These are phyloP conservation scores for Cryptosporidium ubiquitum DNA, from an alignment of 169 alveolate species.

Conservation along the genomic window DNA sequence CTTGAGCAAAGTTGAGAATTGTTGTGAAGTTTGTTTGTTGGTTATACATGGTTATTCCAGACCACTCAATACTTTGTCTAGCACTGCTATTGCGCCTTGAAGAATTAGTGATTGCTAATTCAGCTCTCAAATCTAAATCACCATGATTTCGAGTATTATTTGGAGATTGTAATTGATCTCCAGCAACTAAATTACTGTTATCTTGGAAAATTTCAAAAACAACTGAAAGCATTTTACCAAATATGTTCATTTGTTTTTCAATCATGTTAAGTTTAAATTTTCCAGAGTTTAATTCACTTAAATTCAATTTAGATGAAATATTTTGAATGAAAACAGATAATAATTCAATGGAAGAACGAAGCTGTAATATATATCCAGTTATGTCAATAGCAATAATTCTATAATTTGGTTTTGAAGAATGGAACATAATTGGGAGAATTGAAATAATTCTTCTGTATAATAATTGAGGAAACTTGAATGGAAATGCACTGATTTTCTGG, in stretches of 20 bases:
- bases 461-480: conserved; percentile 63
- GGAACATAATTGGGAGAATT: conserved; percentile 46
- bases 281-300: not conserved
- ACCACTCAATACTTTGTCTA: conserved; percentile 74
- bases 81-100: conserved; percentile 62
- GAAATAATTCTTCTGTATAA: conserved; percentile 52
- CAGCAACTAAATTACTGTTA: not conserved
- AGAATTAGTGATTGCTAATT: not conserved
- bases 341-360: conserved; percentile 24
- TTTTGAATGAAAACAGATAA: conserved; percentile 8
- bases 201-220: not conserved
- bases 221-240: not conserved
- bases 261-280: not conserved
- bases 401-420: conserved; percentile 51
- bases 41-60: conserved; percentile 45
- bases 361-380: conserved; percentile 32
- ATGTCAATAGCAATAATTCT: conserved; percentile 58
- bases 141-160: not conserved
- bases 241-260: not conserved
- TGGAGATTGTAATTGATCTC: not conserved
- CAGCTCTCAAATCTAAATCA: not conserved
- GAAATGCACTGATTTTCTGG: not conserved
- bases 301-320: not conserved
- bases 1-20: conserved; percentile 20
- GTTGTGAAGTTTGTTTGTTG: not conserved